Evolutionary conservation across 2,329 filamentous ascomycete species (phyloP).

Genomic region (Neofusicoccum cordaticola): DNA sequence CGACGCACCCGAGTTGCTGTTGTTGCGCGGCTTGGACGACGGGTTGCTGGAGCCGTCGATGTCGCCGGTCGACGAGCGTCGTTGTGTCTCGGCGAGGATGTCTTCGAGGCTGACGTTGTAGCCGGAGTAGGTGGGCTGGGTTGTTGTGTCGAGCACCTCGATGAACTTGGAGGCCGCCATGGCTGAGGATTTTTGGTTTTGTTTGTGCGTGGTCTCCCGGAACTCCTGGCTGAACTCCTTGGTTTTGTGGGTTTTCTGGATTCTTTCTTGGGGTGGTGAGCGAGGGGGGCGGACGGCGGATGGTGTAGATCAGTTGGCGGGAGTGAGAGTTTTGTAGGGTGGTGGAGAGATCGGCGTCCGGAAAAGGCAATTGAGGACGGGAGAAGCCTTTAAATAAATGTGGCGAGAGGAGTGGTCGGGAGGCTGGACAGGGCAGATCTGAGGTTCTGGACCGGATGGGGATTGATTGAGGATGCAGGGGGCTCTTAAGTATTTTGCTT

Average conservation of each 20-base stretch:
- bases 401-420: background rate
- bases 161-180: constrained; percentile 38
- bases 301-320: background rate
- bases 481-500: background rate
- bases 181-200: background rate
- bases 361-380: background rate
- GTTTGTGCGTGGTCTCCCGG: background rate
- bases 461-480: constrained; percentile 11
- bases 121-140: constrained; percentile 30
- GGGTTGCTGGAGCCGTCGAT: background rate
- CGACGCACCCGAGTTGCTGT: constrained; percentile 9
- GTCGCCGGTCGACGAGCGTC: constrained; percentile 24
- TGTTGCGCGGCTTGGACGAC: background rate
- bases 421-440: background rate
- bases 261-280: background rate
- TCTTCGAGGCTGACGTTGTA: constrained; percentile 41
- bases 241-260: background rate
- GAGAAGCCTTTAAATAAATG: background rate
- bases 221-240: background rate
- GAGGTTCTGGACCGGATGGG: background rate
- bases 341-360: background rate
- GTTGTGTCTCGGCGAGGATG: constrained; percentile 37
- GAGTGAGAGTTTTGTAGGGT: background rate
- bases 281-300: background rate
- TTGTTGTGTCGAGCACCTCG: constrained; percentile 36